These are phyloP conservation scores for Ilex asprella DNA, from an alignment of 257 asterid species.

Conservation along the genomic window DNA sequence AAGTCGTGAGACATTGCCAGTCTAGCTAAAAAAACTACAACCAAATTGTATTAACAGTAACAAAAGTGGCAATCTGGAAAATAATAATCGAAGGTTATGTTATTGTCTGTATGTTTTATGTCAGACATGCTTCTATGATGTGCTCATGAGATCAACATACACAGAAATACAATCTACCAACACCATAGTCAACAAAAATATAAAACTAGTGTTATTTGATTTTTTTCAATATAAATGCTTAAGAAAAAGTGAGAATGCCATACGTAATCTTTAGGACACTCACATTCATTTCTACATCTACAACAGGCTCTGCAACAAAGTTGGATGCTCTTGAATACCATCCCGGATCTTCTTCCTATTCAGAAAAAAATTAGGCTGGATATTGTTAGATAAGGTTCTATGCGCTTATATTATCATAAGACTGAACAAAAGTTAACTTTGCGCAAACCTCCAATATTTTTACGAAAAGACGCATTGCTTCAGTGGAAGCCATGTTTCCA, in stretches of 20 bases:
- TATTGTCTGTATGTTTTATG: too few species aligned
- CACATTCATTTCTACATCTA: slow-evolving; percentile 71
- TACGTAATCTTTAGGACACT: slow-evolving; percentile 24
- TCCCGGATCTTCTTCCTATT: slow-evolving; percentile 96
- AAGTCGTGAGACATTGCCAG: too few species aligned
- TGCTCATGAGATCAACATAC: too few species aligned
- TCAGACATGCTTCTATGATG: too few species aligned
- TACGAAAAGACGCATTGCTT: slow-evolving; percentile 98
- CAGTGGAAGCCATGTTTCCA: slow-evolving; percentile 81
- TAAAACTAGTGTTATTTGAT: neutral
- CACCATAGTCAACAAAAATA: slow-evolving; percentile 6
- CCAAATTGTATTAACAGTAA: too few species aligned
- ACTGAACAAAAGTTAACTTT: slow-evolving; percentile 11
- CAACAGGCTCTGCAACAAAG: slow-evolving; percentile 54
- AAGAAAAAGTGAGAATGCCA: too few species aligned
- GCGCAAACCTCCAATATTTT: slow-evolving; percentile 84
- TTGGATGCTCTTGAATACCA: slow-evolving; percentile 93
- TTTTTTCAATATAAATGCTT: too few species aligned
- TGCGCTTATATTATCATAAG: slow-evolving; percentile 7
- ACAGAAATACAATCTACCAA: too few species aligned
- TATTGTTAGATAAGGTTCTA: neutral
- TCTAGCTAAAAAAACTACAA: too few species aligned
- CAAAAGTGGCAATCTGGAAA: too few species aligned
- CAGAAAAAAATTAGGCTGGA: slow-evolving; percentile 8
- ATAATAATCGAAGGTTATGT: too few species aligned